Evolutionary conservation across 108 stramenopile genomes (phyloP), one percentile per base, ranked within the genome.

Genomic region (Cylindrotheca closterium): DNA sequence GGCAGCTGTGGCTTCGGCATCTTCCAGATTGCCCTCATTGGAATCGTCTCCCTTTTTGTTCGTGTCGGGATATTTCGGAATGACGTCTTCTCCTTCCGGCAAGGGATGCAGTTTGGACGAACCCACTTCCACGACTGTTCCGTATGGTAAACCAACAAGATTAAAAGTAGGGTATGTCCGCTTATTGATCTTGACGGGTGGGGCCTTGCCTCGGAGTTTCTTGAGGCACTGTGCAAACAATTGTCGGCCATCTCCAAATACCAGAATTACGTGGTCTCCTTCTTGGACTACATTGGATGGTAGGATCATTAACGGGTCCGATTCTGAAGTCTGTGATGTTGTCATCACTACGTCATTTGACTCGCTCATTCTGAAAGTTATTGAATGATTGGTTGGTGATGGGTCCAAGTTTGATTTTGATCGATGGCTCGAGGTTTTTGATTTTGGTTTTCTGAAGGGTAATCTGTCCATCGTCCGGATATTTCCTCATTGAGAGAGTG

Each of bases 111-210:
- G 59, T 8, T 55, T 30, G 17, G 68, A 61, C 17, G 31, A 47
- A 0, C 58, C 70, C 10, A 94, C 58, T 67, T 94, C 90, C 63
- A 94, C 47, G 15, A 94, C 93, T 2, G 85, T 83, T 1, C 93
- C 93, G 60, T 92, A 94, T 10, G 85, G 76, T 4, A 94, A 55
- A 0, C 88, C 88, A 8, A 89, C 72, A 34, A 94, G 63, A 58
- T 77, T 70, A 31, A 66, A 33, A 0, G 93, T 94, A 1, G 71
- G 31, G 63, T 86, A 89, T 23, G 83, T 68, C 48, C 87, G 75
- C 59, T 88, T 89, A 67, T 85, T 83, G 58, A 93, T 85, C 58
- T 93, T 93, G 57, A 89, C 72, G 2, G 87, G 81, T 7, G 60
- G 45, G 5, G 70, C 55, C 50, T 82, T 81, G 24, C 78, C 80